These are phyloP conservation scores for Fistulinella staudtii DNA, from an alignment of 1,284 basidiomycete species.

Conservation along the genomic window DNA sequence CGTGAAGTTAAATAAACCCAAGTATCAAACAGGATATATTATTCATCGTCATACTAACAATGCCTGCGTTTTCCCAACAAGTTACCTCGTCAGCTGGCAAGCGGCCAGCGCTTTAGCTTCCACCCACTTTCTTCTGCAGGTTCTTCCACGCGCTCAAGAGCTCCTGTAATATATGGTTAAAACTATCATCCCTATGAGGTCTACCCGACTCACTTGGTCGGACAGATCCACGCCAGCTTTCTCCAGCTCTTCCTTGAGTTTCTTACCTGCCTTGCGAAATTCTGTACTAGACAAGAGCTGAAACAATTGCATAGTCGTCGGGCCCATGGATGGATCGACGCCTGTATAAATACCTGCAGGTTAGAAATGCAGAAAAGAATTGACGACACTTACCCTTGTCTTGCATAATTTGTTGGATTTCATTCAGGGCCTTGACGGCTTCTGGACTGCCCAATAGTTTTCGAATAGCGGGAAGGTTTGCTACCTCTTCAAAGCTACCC, in stretches of 20 bases:
- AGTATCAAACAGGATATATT: too few species aligned
- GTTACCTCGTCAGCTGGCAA: neutral
- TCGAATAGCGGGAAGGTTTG: conserved; percentile 42
- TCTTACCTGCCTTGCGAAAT: conserved; percentile 46
- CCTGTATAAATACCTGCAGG: conserved; percentile 33
- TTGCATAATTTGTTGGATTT: conserved; percentile 44
- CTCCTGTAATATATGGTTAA: conserved; percentile 21
- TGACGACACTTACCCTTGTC: conserved; percentile 42
- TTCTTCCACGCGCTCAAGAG: conserved; percentile 35
- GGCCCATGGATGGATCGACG: conserved; percentile 43
- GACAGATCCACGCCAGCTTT: conserved; percentile 57
- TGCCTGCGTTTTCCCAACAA: neutral
- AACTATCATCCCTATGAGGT: neutral
- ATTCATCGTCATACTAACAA: too few species aligned
- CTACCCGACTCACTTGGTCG: conserved; percentile 35
- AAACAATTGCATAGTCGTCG: conserved; percentile 50
- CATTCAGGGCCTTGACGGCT: conserved; percentile 43
- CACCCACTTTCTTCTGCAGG: conserved; percentile 30
- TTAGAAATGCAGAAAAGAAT: conserved; percentile 1
- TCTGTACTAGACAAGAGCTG: conserved; percentile 50
- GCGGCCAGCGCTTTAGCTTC: conserved; percentile 9
- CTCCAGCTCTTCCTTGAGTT: conserved; percentile 48
- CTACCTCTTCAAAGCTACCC: conserved; percentile 37
- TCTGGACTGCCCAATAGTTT: conserved; percentile 49
- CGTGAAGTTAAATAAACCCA: too few species aligned